Evolutionary conservation across 2,329 filamentous ascomycete genomes (phyloP).

Genomic region (Trichoderma gracile): DNA sequence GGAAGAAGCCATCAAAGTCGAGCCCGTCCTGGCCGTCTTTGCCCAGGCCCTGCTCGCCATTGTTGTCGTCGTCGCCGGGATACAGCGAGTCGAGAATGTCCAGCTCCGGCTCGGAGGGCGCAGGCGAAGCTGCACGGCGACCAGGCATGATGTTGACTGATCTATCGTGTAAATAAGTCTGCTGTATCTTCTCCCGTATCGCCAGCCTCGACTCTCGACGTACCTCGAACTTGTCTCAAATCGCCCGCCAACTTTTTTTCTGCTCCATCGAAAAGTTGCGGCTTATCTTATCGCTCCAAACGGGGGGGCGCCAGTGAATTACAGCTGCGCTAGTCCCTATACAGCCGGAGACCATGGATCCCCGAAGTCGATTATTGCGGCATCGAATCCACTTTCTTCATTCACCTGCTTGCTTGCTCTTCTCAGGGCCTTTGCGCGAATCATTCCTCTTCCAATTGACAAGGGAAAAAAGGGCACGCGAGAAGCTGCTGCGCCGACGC

Average conservation of each 20-base stretch:
- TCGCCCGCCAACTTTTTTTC: conserved; percentile 38
- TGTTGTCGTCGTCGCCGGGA: conserved; percentile 57
- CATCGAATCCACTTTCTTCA: conserved; percentile 25
- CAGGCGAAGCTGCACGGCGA: conserved; percentile 72
- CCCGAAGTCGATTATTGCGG: conserved; percentile 8
- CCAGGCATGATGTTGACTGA: conserved; percentile 56
- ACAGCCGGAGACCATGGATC: conserved; percentile 30
- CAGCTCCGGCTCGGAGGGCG: conserved; percentile 83
- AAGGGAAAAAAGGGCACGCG: conserved; percentile 1
- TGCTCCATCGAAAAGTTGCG: conserved; percentile 14
- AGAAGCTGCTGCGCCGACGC: conserved; percentile 10
- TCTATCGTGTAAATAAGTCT: not conserved
- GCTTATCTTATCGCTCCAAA: conserved; percentile 44
- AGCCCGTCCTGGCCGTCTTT: conserved; percentile 46
- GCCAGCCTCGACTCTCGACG: not conserved
- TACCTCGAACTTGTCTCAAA: not conserved
- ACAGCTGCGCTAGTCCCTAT: no score
- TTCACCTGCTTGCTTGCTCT: not conserved
- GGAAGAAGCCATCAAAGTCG: conserved; percentile 63
- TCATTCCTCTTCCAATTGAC: conserved; percentile 15
- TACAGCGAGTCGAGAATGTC: conserved; percentile 84
- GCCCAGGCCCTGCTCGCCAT: conserved; percentile 41
- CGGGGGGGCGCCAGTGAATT: conserved; percentile 23
- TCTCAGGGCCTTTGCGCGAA: conserved; percentile 7
- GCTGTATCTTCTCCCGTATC: not conserved